Conservation (phyloP, 164 flowering plant genomes). For the Echeveria elegans region DNA sequence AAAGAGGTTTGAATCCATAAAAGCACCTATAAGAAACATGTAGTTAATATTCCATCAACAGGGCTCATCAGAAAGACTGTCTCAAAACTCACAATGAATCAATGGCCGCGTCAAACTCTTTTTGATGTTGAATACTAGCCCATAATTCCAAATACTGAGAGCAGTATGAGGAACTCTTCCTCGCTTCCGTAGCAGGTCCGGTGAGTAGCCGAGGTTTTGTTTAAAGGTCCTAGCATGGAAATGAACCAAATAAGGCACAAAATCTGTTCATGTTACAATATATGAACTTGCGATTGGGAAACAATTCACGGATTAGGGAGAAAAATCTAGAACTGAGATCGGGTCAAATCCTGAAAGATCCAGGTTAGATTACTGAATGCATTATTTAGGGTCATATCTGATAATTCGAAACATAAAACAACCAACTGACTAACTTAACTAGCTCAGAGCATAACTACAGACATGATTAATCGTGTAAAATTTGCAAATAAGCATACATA, state of each 20-base stretch:
- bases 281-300: neutral
- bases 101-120: neutral
- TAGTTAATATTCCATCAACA: neutral
- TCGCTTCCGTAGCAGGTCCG: neutral
- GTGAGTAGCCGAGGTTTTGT: neutral
- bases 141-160: neutral
- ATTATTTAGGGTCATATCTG: neutral
- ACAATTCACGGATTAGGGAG: neutral
- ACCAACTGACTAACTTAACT: neutral
- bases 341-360: neutral
- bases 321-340: neutral
- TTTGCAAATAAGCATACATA: too few relatives aligned
- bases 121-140: neutral
- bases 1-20: neutral
- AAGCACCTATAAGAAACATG: neutral
- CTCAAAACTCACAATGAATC: constrained; percentile 4
- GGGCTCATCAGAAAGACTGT: neutral
- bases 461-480: too few relatives aligned
- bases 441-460: too few relatives aligned
- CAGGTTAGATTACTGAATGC: neutral
- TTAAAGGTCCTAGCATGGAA: neutral
- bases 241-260: neutral
- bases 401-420: neutral
- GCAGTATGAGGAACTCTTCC: neutral
- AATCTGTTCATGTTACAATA: neutral